These are phyloP conservation scores for bread wheat (Triticum aestivum) DNA, from an alignment of 176 grass and related monocot genomes.

Conservation along the genomic window DNA sequence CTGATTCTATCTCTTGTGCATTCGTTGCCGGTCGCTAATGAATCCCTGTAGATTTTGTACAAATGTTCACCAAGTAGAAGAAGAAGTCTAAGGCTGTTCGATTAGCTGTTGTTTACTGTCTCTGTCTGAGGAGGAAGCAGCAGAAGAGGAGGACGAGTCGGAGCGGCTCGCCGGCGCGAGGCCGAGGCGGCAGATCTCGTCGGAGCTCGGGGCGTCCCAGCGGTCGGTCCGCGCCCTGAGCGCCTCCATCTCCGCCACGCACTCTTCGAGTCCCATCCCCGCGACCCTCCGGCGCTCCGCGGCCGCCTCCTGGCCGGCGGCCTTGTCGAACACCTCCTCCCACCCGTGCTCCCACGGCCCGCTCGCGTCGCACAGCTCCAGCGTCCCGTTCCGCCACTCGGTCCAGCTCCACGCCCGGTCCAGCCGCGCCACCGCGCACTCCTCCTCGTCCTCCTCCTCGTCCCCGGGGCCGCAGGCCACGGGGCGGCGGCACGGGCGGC, in stretches of 20 bases:
- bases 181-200: slow-evolving; percentile 46
- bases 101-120: background rate
- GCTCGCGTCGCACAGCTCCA: slow-evolving; percentile 62
- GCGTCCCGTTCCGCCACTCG: slow-evolving; percentile 43
- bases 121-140: background rate
- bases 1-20: background rate
- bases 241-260: slow-evolving; percentile 41
- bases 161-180: background rate
- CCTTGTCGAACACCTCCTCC: slow-evolving; percentile 55
- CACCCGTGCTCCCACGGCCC: slow-evolving; percentile 51
- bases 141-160: background rate
- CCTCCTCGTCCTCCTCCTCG: background rate
- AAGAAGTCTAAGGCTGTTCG: background rate
- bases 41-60: background rate
- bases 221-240: background rate
- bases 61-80: background rate
- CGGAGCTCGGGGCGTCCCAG: slow-evolving; percentile 51
- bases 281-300: slow-evolving; percentile 17
- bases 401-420: slow-evolving; percentile 55
- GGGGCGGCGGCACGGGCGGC: slow-evolving; percentile 46
- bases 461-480: background rate
- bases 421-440: background rate
- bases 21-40: background rate
- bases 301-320: slow-evolving; percentile 40
- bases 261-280: slow-evolving; percentile 22